These are phyloP conservation scores for Terfezia boudieri DNA, from an alignment of 495 filamentous ascomycete genomes.

Conservation along the genomic window DNA sequence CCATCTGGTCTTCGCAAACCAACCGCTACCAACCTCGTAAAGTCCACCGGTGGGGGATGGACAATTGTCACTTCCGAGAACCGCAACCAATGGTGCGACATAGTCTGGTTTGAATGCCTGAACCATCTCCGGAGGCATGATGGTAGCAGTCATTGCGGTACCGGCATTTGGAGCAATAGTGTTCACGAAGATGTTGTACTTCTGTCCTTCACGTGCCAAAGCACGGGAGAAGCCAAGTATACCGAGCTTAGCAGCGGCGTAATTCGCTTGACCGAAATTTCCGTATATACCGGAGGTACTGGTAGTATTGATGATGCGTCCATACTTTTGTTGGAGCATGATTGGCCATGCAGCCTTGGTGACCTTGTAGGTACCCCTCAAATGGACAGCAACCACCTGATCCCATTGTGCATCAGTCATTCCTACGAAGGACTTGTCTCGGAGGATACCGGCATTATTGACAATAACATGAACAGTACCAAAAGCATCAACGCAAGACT, in stretches of 20 bases:
- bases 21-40: constrained; percentile 93
- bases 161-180: constrained; percentile 96
- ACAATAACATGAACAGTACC: constrained; percentile 85
- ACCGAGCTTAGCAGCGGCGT: constrained; percentile 82
- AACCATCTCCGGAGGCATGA: constrained; percentile 93
- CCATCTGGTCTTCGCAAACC: constrained; percentile 83
- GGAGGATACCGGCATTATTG: constrained; percentile 94
- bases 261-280: constrained; percentile 98
- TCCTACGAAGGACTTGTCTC: constrained; percentile 94
- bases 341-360: constrained; percentile 97
- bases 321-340: constrained; percentile 97
- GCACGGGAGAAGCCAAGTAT: constrained; percentile 90
- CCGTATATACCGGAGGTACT: constrained; percentile 95
- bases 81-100: constrained; percentile 76
- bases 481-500: constrained; percentile 78
- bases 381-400: constrained; percentile 75
- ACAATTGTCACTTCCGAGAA: constrained; percentile 70
- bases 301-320: constrained; percentile 87
- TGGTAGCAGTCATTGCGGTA: constrained; percentile 82
- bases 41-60: constrained; percentile 73
- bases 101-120: constrained; percentile 99
- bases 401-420: constrained; percentile 94
- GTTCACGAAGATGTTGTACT: constrained; percentile 98
- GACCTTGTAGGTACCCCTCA: constrained; percentile 87
- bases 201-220: constrained; percentile 75